phyloP scores from a whole-genome alignment of 2,329 filamentous ascomycete genomes.

The Fonsecaea nubica region DNA sequence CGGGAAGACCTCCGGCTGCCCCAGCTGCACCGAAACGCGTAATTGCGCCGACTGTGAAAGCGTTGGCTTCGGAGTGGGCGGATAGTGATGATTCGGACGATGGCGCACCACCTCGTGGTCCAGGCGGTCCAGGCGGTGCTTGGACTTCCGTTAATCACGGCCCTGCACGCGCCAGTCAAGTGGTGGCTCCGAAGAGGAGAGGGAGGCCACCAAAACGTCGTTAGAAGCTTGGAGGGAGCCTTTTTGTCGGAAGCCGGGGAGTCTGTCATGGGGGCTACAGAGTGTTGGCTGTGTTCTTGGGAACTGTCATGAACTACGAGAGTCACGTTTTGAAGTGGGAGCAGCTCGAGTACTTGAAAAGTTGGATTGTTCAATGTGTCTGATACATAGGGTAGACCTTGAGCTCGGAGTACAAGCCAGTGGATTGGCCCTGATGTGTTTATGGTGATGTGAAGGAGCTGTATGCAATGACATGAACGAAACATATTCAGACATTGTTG shows the following conservation, averaged over 20 bases:
- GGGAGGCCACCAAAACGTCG: conserved; percentile 28
- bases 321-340: neutral
- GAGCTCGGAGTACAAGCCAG: neutral
- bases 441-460: neutral
- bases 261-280: neutral
- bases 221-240: neutral
- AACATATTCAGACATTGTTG: neutral
- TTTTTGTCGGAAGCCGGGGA: neutral
- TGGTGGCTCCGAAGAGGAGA: conserved; percentile 3
- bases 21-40: neutral
- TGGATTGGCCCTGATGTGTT: neutral
- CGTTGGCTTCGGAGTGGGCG: conserved; percentile 33
- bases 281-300: neutral
- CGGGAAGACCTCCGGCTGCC: neutral
- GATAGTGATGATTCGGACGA: conserved; percentile 37
- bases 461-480: neutral
- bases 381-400: neutral
- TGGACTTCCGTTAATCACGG: conserved; percentile 27
- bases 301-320: neutral
- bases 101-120: neutral
- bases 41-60: conserved; percentile 22
- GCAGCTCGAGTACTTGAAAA: neutral
- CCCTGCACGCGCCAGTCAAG: neutral
- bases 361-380: neutral
- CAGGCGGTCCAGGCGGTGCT: neutral